Base-by-base conservation (phyloP, 2,329 filamentous ascomycete genomes). In the Paecilomyces dactylethromorphus region DNA sequence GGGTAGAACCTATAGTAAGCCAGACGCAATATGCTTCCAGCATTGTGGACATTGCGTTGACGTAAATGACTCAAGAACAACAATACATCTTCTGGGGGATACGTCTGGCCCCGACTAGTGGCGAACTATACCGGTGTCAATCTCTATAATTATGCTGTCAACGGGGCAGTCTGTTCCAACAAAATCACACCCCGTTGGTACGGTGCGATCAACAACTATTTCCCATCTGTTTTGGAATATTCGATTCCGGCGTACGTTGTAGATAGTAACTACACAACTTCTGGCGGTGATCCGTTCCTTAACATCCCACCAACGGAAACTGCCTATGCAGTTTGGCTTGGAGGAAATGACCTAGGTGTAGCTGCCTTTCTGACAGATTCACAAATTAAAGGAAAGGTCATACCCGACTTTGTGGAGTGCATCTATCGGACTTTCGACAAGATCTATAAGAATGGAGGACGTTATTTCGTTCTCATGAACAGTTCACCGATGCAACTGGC, bases 281-380 rank as follows among this genome's bases (percentile, higher is more conserved):
- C 60, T 0, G 54, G 55, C 1, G 65, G 64, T 0, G 50, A 61
- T 11, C 55, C 56, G 54, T 69, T 76, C 66, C 72, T 83, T 59
- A 68, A 71, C 33, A 75, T 77, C 53, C 79, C 77, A 1, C 65
- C 80, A 1, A 74, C 82, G 32, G 85, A 86, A 62, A 90, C 88
- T 0, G 85, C 90, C 2, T 92, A 91, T 66, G 81, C 85, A 1
- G 81, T 92, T 56, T 92, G 88, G 88, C 91, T 92, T 66, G 89
- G 90, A 2, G 91, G 88, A 24, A 93, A 93, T 68, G 90, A 93
- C 67, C 77, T 93, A 10, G 89, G 89, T 21, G 79, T 78, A 58
- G 73, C 79, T 56, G 87, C 82, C 7, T 87, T 92, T 68, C 70
- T 92, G 35, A 84, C 81, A 3, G 87, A 91, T 68, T 79, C 78